phyloP scores from a whole-genome alignment of 306 rosid species.

The Trichosanthes truncata region DNA sequence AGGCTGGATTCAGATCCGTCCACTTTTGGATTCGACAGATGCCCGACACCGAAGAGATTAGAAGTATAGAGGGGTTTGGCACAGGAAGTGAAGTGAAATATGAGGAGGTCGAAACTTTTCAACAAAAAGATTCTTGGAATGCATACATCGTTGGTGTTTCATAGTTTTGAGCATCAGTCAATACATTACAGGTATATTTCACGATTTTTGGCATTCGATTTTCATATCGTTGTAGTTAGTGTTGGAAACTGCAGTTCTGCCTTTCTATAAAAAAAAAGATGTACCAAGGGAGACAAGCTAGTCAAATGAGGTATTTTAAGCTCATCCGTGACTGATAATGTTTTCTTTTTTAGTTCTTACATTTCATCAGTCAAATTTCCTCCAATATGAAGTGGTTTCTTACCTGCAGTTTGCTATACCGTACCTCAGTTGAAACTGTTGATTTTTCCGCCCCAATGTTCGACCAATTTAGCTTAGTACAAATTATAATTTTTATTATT shows the following conservation, averaged over 20 bases:
- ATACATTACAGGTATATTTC: background rate
- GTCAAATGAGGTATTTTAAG: background rate
- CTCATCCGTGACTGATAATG: background rate
- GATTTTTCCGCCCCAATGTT: background rate
- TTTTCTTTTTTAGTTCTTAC: background rate
- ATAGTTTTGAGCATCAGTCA: conserved; percentile 20
- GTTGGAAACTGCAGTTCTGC: background rate
- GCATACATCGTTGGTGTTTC: conserved; percentile 81
- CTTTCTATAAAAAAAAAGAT: background rate
- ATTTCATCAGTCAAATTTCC: background rate
- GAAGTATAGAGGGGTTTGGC: conserved; percentile 59
- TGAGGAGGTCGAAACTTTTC: conserved; percentile 63
- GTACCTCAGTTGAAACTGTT: background rate
- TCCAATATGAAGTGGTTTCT: background rate
- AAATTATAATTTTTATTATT: background rate
- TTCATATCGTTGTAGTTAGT: background rate
- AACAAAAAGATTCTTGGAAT: conserved; percentile 83
- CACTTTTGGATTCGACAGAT: conserved; percentile 78
- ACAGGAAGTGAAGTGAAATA: conserved; percentile 53
- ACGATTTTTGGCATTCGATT: background rate
- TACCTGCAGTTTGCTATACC: background rate
- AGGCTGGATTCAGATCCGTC: conserved; percentile 71
- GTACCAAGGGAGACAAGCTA: background rate
- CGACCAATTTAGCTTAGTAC: background rate
- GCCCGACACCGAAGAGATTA: conserved; percentile 52